Conservation (phyloP, 2,329 filamentous ascomycete species). For the Coniosporium tulheliwenetii region DNA sequence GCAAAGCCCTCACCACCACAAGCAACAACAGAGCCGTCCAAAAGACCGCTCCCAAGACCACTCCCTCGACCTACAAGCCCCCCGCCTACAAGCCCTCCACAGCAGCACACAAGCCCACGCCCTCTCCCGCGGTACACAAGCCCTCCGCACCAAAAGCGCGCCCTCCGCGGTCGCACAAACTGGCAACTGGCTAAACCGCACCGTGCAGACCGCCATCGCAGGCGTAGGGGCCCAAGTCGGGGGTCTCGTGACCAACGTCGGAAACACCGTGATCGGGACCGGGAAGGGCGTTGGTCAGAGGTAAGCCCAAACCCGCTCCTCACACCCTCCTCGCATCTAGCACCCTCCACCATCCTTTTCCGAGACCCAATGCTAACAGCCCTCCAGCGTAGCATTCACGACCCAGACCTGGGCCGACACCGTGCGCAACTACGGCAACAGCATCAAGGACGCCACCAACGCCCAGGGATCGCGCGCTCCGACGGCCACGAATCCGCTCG, state of each 20-base stretch:
- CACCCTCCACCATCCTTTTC: conserved; percentile 1
- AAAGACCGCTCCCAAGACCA: no score
- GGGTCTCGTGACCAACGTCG: conserved; percentile 25
- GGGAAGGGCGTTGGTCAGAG: conserved; percentile 26
- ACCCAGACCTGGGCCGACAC: conserved; percentile 31
- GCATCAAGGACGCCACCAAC: conserved; percentile 30
- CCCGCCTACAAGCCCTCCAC: no score
- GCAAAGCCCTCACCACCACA: no score
- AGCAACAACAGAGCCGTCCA: no score
- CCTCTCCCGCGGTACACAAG: not conserved
- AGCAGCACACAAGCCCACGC: no score
- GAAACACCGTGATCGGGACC: conserved; percentile 29
- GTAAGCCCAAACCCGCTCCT: conserved; percentile 10
- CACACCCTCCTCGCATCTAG: not conserved
- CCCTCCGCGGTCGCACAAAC: conserved; percentile 9
- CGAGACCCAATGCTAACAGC: not conserved
- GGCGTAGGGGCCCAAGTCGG: conserved; percentile 28
- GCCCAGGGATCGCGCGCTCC: conserved; percentile 26
- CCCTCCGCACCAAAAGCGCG: conserved; percentile 1
- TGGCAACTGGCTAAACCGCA: conserved; percentile 30
- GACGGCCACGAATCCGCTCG: conserved; percentile 30
- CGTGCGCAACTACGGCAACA: conserved; percentile 33
- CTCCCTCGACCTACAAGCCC: no score
- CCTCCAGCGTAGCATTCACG: conserved; percentile 24
- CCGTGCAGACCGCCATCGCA: conserved; percentile 24